These are phyloP conservation scores for Platanus orientalis DNA, from an alignment of 164 flowering plant species.

Conservation along the genomic window DNA sequence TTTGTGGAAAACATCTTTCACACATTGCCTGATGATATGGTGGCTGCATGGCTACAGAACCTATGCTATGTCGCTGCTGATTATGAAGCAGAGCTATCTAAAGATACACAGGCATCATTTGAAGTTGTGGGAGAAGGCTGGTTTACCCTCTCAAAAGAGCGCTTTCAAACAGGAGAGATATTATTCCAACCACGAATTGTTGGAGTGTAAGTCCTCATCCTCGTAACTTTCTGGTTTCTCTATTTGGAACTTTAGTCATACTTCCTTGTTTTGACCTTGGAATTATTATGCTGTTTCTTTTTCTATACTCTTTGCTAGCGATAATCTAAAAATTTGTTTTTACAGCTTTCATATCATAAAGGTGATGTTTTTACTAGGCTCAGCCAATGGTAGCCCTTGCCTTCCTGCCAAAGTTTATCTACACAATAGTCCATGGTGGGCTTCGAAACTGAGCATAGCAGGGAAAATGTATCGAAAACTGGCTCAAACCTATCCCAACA, in stretches of 20 bases:
- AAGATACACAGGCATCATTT: conserved; percentile 64
- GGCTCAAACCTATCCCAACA: too few relatives aligned
- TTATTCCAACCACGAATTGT: conserved; percentile 81
- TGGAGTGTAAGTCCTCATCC: conserved; percentile 61
- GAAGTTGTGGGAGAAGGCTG: conserved; percentile 52
- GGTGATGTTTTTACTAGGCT: too few relatives aligned
- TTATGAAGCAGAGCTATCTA: conserved; percentile 74
- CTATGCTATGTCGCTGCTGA: conserved; percentile 90
- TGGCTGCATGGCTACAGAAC: conserved; percentile 41
- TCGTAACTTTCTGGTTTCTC: conserved; percentile 8
- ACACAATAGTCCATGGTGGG: too few relatives aligned
- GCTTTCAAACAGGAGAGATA: conserved; percentile 92
- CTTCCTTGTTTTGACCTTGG: neutral
- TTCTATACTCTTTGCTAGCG: neutral
- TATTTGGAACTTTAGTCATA: neutral
- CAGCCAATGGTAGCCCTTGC: too few relatives aligned
- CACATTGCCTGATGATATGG: conserved; percentile 10
- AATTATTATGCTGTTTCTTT: neutral
- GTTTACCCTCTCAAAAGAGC: conserved; percentile 77
- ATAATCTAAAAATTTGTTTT: neutral
- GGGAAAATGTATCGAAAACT: too few relatives aligned
- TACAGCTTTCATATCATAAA: neutral
- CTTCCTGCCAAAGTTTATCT: too few relatives aligned
- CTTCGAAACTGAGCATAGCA: too few relatives aligned
- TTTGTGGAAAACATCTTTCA: neutral